Base-by-base conservation (phyloP, 306 rosid species). In the Abrus precatorius region DNA sequence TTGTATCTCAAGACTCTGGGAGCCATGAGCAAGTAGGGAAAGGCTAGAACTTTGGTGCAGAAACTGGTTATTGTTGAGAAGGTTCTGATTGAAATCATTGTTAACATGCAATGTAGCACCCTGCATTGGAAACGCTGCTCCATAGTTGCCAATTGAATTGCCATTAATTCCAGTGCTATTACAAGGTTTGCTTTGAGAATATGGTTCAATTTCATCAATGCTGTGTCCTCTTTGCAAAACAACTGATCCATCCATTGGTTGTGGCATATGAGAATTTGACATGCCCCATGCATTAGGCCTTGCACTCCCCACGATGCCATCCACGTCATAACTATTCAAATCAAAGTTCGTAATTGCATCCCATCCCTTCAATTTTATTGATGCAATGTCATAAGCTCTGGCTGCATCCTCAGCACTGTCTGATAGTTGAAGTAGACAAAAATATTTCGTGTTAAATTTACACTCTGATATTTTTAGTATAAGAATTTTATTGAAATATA, bases 381-480 rank as follows among this genome's bases (percentile, higher is more conserved):
- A n/a, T 38, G 70, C 27, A 38, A 62, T 38, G 9, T 72, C 79
- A 61, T 49, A 50, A 4, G 73, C 73, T 41, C 66, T 72, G 2
- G 73, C 84, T 12, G 84, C 84, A 28, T 80, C 73, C 66, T 80
- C 78, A 4, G 44, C 10, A 13, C 1, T 38, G 36, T 50, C 79
- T 80, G 69, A 6, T 29, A 27, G 62, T 33, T 70, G 27, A 77
- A 77, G 29, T 76, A 10, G 5, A 63, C 20, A 61, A 61, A 14
- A 54, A 38, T 4, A 33, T 20, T 1, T 10, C 11, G 20, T 3
- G 7, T 14, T 71, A 71, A 14, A 53, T 34, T 32, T 71, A 0
- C 2, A 32, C 30, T 32, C 13, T 67, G 55, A 29, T 47, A 36
- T 36, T 36, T 36, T 36, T 36, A 36, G 40, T 36, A 36, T 2